These are phyloP conservation scores for Juncus effusus DNA, from an alignment of 176 grass and related monocot species.

Conservation along the genomic window DNA sequence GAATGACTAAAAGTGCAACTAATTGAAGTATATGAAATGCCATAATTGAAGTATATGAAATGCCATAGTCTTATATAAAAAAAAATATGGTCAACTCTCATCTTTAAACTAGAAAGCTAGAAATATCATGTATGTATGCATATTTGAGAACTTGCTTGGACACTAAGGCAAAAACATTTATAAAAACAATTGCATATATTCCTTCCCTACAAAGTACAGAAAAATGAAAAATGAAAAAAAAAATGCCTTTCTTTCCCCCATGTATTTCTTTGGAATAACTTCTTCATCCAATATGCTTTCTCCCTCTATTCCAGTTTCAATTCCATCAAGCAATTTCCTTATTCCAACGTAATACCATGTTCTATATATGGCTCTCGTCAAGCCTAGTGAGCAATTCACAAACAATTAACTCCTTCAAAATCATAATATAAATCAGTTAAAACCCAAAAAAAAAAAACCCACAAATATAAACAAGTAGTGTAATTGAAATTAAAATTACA, in stretches of 20 bases:
- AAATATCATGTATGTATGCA: too few species aligned
- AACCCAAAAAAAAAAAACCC: constrained; percentile 9
- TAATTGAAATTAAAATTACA: background rate
- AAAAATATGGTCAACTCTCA: too few species aligned
- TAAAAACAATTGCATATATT: background rate
- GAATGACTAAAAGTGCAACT: too few species aligned
- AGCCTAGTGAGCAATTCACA: constrained; percentile 24
- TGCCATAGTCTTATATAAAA: too few species aligned
- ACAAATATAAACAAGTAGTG: background rate
- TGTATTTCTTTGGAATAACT: constrained; percentile 62
- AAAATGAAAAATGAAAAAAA: constrained; percentile 10
- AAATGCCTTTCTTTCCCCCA: constrained; percentile 57
- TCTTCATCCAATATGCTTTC: constrained; percentile 58
- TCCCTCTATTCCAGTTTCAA: constrained; percentile 43
- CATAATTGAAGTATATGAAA: too few species aligned
- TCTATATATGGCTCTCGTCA: constrained; percentile 47
- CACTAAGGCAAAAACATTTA: too few species aligned
- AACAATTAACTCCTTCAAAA: constrained; percentile 28
- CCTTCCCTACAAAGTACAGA: background rate
- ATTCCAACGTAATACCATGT: constrained; percentile 32
- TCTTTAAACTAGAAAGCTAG: too few species aligned
- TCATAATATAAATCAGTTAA: background rate
- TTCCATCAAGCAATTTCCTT: constrained; percentile 40
- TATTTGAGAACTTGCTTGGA: too few species aligned
- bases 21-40: too few species aligned